Evolutionary conservation across 2,329 filamentous ascomycete genomes (phyloP).

Genomic region (Ramularia collo-cygni): DNA sequence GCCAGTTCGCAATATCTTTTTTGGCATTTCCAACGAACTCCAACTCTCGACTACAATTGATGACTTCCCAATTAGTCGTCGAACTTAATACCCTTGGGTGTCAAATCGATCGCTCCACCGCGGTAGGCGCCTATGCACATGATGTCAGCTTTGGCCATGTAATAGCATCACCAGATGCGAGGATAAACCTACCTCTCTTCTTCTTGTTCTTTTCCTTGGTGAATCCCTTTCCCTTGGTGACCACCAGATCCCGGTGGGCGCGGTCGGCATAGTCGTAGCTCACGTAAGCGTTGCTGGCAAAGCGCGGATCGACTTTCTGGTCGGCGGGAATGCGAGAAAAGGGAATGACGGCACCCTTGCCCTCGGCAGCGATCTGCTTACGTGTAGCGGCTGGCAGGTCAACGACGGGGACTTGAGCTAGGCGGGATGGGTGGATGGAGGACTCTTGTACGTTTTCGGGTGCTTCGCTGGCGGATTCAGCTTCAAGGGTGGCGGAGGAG

Average conservation of each 20-base stretch:
- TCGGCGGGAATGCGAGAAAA: slow-evolving; percentile 72
- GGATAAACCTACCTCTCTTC: slow-evolving; percentile 31
- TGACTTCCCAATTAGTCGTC: slow-evolving; percentile 67
- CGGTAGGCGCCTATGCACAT: slow-evolving; percentile 72
- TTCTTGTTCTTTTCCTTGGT: slow-evolving; percentile 99
- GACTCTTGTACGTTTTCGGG: slow-evolving; percentile 21
- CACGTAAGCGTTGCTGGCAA: slow-evolving; percentile 73
- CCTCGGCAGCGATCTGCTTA: slow-evolving; percentile 25
- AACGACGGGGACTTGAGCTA: slow-evolving; percentile 17
- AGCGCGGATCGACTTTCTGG: slow-evolving; percentile 59
- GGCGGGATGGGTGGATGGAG: slow-evolving; percentile 36
- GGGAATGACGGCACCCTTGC: slow-evolving; percentile 55
- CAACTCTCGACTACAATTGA: no score
- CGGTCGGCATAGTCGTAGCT: slow-evolving; percentile 82
- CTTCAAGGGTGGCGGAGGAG: slow-evolving; percentile 29
- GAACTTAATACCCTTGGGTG: slow-evolving; percentile 86
- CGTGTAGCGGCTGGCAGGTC: slow-evolving; percentile 8
- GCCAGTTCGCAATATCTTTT: no score
- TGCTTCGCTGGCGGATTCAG: slow-evolving; percentile 15
- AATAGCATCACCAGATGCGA: background rate
- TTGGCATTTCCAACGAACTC: no score
- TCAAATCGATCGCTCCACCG: slow-evolving; percentile 79
- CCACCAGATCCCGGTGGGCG: slow-evolving; percentile 79
- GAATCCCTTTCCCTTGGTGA: slow-evolving; percentile 93
- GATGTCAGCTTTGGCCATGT: slow-evolving; percentile 49